Conservation (phyloP, 768 basidiomycete genomes). For the Russula sp. region DNA sequence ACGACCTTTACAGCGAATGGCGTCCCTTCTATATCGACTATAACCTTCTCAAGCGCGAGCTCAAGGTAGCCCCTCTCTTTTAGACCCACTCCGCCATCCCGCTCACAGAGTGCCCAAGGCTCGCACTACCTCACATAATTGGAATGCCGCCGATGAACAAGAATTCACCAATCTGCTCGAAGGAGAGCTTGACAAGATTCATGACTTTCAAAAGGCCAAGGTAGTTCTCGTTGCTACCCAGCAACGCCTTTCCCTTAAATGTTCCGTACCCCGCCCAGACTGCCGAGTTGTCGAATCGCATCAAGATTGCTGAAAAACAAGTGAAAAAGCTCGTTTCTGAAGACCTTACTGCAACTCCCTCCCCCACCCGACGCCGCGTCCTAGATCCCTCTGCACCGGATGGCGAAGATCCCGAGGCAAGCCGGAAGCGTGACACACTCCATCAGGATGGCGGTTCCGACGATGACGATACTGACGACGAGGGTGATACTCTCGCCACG, state of each 20-base stretch:
- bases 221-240: constrained; percentile 31
- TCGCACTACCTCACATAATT: constrained; percentile 48
- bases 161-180: constrained; percentile 77
- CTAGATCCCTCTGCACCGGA: constrained; percentile 20
- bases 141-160: constrained; percentile 74
- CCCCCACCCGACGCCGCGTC: constrained; percentile 2
- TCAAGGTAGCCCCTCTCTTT: constrained; percentile 51
- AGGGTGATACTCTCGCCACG: constrained; percentile 33
- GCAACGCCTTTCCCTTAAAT: background rate
- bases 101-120: constrained; percentile 27
- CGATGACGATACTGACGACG: constrained; percentile 47
- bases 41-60: constrained; percentile 78
- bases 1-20: constrained; percentile 87
- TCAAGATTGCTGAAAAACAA: constrained; percentile 73
- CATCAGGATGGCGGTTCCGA: constrained; percentile 59
- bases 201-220: constrained; percentile 89
- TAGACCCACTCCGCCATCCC: background rate
- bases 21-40: constrained; percentile 87
- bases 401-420: constrained; percentile 22
- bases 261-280: constrained; percentile 39
- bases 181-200: constrained; percentile 86
- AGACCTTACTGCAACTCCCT: constrained; percentile 29
- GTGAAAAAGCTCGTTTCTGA: constrained; percentile 71
- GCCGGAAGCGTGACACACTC: constrained; percentile 39
- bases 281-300: constrained; percentile 71